phyloP scores from a whole-genome alignment of 163 green algal genomes.

The Trebouxia gelatinosa region DNA sequence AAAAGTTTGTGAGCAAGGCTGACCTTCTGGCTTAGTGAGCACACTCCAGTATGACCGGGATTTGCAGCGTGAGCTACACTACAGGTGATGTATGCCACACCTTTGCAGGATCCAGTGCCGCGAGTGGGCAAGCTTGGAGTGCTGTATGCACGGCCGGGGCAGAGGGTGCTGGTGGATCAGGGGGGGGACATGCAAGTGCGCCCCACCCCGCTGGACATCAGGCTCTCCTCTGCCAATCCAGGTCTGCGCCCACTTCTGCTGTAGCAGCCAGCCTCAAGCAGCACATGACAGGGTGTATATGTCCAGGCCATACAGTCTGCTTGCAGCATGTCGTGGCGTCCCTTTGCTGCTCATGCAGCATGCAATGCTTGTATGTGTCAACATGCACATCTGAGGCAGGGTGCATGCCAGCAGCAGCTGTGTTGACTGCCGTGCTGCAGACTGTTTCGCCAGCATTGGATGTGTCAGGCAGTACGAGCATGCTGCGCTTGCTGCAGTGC shows the following conservation, averaged over 20 bases:
- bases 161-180: slow-evolving; percentile 42
- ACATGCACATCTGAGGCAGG: too few relatives aligned
- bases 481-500: slow-evolving; percentile 21
- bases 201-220: slow-evolving; percentile 39
- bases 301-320: too few relatives aligned
- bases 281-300: too few relatives aligned
- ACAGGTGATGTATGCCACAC: too few relatives aligned
- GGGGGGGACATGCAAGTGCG: slow-evolving; percentile 46
- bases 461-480: not conserved
- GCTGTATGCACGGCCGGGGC: not conserved
- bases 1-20: not conserved
- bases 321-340: too few relatives aligned
- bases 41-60: too few relatives aligned
- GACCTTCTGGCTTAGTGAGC: too few relatives aligned
- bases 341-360: too few relatives aligned
- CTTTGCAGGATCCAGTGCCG: slow-evolving; percentile 11
- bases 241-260: not conserved
- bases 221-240: not conserved
- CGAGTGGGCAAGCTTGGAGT: not conserved
- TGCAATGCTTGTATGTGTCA: too few relatives aligned
- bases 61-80: too few relatives aligned
- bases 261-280: not conserved
- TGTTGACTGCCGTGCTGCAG: not conserved
- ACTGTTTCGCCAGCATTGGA: not conserved
- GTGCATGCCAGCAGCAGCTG: too few relatives aligned